phyloP scores from a whole-genome alignment of 768 basidiomycete genomes.

The Leccinum rimulosum region DNA sequence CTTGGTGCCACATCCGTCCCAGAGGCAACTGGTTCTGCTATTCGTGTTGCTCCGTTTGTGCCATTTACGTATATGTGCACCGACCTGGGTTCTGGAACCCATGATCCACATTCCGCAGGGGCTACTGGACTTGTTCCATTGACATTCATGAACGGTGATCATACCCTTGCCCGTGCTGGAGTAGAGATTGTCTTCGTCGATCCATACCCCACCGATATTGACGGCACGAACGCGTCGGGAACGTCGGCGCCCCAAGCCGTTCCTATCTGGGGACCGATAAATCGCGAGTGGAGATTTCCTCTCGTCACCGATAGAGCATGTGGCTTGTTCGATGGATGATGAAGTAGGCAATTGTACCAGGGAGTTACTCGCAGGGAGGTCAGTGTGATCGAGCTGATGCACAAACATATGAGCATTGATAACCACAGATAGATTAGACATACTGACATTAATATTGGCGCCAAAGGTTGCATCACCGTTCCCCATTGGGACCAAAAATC shows the following conservation, averaged over 20 bases:
- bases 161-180: too few relatives aligned
- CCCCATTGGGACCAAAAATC: background rate
- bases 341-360: background rate
- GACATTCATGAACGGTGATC: constrained; percentile 3
- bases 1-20: background rate
- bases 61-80: constrained; percentile 3
- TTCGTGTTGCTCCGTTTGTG: background rate
- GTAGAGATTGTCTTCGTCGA: constrained; percentile 4
- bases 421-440: background rate
- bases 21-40: background rate
- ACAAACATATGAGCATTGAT: background rate
- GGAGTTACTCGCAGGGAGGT: background rate
- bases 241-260: background rate
- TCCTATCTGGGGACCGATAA: background rate
- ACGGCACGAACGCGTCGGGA: background rate
- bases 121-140: background rate
- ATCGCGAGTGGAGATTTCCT: background rate
- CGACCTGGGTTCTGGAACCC: background rate
- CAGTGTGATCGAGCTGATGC: background rate
- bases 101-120: constrained; percentile 8
- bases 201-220: background rate
- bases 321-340: background rate
- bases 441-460: background rate
- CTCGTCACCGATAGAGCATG: background rate
- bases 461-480: background rate